Base-by-base conservation (phyloP, 768 basidiomycete genomes). In the Agaricus subrufescens region DNA sequence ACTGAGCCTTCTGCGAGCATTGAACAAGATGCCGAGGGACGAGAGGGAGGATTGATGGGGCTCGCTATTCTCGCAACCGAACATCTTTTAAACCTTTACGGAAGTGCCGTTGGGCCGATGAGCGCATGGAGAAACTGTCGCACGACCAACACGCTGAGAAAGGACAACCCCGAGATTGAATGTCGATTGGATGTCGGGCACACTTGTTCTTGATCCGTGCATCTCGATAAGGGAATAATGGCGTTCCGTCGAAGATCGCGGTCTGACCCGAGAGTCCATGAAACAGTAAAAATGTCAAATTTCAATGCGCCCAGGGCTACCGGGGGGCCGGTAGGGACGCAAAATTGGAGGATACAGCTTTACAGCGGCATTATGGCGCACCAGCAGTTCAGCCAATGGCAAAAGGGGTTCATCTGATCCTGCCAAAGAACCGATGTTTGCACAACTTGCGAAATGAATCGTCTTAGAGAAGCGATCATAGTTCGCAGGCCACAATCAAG, bases 121-220 rank as follows among this genome's bases (percentile, higher is more conserved):
- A 56, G 54, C 47, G 42, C 46, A 27, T 39, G 46, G 46, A 23
- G 26, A 34, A 49, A 43, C 23, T 42, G 55, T 56, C 49, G 55
- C 55, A 56, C 49, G 55, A 50, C 42, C 12, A 45, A 31, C 42
- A 40, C 37, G 34, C 52, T 25, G 48, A 47, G 23, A 40, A 12
- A 42, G 42, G 42, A 45, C 19, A 19, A 19, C 19, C 19, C 19
- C 19, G 19, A 19, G 19, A 19, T 19, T 19, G 19, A 19, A 19
- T 19, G 19, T 19, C 19, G 19, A 19, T 19, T 19, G 19, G 19
- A 19, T 19, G 19, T 48, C 48, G 48, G 45, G 10, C 14, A 40
- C 40, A 48, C 19, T 30, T 37, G 34, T 29, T 29, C 42, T 56
- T 56, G 55, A 56, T 56, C 54, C 54, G 45, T 34, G 31, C 34